phyloP scores from a whole-genome alignment of 768 basidiomycete genomes.

The Glaciozyma martinii region DNA sequence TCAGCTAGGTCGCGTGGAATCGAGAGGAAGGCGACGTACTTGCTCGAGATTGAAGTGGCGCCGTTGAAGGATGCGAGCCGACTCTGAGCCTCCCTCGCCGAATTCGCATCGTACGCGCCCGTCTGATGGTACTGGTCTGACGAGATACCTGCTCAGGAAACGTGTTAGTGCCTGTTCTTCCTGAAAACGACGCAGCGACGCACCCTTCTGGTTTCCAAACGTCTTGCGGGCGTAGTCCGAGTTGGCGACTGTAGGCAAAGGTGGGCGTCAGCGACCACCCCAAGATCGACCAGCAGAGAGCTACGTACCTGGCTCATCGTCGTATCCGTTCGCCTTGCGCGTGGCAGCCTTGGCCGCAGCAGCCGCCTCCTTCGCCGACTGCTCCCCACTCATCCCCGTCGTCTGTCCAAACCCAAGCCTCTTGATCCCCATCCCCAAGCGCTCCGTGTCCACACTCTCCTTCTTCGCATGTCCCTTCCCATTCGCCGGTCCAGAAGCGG shows the following conservation, averaged over 20 bases:
- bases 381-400: constrained; percentile 35
- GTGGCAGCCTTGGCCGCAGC: constrained; percentile 51
- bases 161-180: background rate
- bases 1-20: background rate
- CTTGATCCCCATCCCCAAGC: constrained; percentile 62
- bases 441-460: constrained; percentile 49
- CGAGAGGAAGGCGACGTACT: constrained; percentile 1
- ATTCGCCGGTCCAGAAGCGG: constrained; percentile 20
- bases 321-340: constrained; percentile 43
- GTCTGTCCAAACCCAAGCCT: constrained; percentile 69
- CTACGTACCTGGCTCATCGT: constrained; percentile 17
- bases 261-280: background rate
- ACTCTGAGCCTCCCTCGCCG: constrained; percentile 64
- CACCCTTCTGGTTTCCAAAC: constrained; percentile 74
- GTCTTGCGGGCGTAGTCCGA: constrained; percentile 74
- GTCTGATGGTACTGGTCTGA: constrained; percentile 97
- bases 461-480: constrained; percentile 37
- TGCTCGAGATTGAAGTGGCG: constrained; percentile 61
- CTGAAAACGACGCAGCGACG: background rate
- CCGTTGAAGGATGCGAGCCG: constrained; percentile 80
- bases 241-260: background rate
- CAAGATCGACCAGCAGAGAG: background rate
- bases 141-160: constrained; percentile 57
- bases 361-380: constrained; percentile 48
- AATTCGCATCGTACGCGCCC: constrained; percentile 68